Percentiles rank a stretch among this genome's conserved stretches.
phyloP scores from a whole-genome alignment of 2,329 filamentous ascomycete genomes.

The Pleurostoma richardsiae region DNA sequence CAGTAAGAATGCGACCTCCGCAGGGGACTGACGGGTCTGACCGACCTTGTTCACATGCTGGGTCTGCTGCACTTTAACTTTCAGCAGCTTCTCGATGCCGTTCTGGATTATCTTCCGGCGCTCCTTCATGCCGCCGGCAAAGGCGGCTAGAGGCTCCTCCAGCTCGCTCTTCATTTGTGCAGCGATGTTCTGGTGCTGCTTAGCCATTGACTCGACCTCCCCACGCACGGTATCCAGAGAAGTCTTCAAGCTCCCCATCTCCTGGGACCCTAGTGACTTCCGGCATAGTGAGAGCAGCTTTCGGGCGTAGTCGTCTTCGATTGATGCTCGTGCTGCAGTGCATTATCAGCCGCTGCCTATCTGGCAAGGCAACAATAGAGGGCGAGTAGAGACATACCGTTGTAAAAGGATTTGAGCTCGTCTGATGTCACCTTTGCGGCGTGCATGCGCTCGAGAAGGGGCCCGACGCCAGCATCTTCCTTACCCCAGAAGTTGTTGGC shows the following conservation, averaged over 20 bases:
- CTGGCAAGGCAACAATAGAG: no score
- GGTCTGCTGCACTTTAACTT: slow-evolving; percentile 89
- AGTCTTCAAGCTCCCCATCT: slow-evolving; percentile 74
- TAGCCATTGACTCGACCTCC: slow-evolving; percentile 90
- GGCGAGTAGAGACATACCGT: slow-evolving; percentile 40
- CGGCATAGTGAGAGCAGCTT: slow-evolving; percentile 82
- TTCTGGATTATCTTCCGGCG: slow-evolving; percentile 92
- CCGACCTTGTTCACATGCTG: slow-evolving; percentile 82
- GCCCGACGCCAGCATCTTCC: slow-evolving; percentile 91
- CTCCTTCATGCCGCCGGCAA: slow-evolving; percentile 93
- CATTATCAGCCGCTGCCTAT: no score
- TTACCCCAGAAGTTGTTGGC: slow-evolving; percentile 99
- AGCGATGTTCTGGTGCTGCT: slow-evolving; percentile 86
- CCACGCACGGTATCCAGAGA: slow-evolving; percentile 85
- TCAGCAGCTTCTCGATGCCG: slow-evolving; percentile 89
- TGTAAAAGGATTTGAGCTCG: slow-evolving; percentile 89
- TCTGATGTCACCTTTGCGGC: slow-evolving; percentile 92
- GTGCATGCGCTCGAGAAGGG: slow-evolving; percentile 90
- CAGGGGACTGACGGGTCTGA: background rate
- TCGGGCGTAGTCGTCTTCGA: slow-evolving; percentile 93
- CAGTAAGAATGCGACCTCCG: background rate
- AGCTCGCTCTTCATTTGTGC: slow-evolving; percentile 93
- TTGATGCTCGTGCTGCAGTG: slow-evolving; percentile 70
- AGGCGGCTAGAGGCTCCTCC: slow-evolving; percentile 88
- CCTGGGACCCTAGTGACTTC: slow-evolving; percentile 84